phyloP scores from a whole-genome alignment of 495 filamentous ascomycete genomes.

The Cetradonia linearis region DNA sequence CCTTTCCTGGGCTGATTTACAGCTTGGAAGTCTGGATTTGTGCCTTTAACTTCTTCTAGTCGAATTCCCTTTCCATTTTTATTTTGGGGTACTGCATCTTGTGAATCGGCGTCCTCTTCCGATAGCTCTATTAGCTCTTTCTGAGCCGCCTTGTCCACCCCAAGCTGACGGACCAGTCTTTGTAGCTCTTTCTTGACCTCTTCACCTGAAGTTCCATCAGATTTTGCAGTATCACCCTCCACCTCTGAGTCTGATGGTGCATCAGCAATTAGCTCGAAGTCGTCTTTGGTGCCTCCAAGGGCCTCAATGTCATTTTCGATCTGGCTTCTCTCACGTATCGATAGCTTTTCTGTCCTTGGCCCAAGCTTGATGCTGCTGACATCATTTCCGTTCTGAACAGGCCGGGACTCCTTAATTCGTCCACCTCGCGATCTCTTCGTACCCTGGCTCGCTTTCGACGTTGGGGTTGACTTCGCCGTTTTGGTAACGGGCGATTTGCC shows the following conservation, averaged over 20 bases:
- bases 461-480: neutral
- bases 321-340: neutral
- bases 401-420: conserved; percentile 12
- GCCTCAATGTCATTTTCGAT: conserved; percentile 53
- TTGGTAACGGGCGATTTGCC: neutral
- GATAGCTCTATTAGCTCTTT: conserved; percentile 29
- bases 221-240: conserved; percentile 31
- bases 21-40: neutral
- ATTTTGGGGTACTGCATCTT: conserved; percentile 24
- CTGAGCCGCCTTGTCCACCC: conserved; percentile 37
- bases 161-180: conserved; percentile 37
- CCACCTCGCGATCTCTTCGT: conserved; percentile 25
- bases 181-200: conserved; percentile 32
- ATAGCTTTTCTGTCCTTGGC: neutral
- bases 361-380: conserved; percentile 6
- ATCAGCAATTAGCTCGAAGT: conserved; percentile 54
- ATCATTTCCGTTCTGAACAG: neutral
- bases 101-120: conserved; percentile 27
- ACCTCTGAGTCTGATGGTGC: conserved; percentile 53
- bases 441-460: conserved; percentile 11
- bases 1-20: neutral
- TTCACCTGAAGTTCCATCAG: conserved; percentile 26
- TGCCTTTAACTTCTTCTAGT: neutral
- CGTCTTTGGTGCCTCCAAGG: conserved; percentile 68
- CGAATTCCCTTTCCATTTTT: conserved; percentile 3